Evolutionary conservation across 371 early-diverging fungal species (phyloP), one percentile per base, ranked within the genome.

Genomic region (Fennellomyces sp.): DNA sequence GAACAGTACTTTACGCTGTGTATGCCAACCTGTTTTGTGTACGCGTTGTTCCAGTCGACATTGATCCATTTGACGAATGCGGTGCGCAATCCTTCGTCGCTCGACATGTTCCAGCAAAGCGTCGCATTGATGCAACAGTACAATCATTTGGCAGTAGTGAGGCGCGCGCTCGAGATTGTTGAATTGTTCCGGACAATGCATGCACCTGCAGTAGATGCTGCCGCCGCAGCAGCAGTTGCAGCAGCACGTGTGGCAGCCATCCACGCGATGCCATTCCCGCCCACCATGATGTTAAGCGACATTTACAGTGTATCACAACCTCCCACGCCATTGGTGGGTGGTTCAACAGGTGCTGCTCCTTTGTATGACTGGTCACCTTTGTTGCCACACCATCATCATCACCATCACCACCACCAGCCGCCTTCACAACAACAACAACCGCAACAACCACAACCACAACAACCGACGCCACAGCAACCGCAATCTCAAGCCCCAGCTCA

Each of bases 1-100:
- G 50, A 56, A 23, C 26, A 47, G 6, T 55, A 55, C 39, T 54
- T 54, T 23, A 38, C 55, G 12, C 33, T 62, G 27, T 52, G 53
- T 52, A 49, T 62, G 48, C 62, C 62, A 31, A 62, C 62, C 26
- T 62, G 62, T 29, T 50, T 62, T 28, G 56, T 62, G 2, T 62
- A 62, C 23, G 52, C 62, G 19, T n/a, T 62, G 25, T 62, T 56
- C 33, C 62, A 62, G 51, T 55, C 56, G 12, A 45, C 62, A 27
- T 38, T 62, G 2, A 52, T 62, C 8, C 56, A 62, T 28, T 30
- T 62, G 25, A 21, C 62, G 17, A 54, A 55, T 35, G 62, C 62
- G 3, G 49, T 62, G 5, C 35, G 56, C 25, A 56, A 62, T 54
- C 56, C 58, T 6, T 49, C 56, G 21, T 49, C 31, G 19, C 33